Conservation (phyloP, 2,329 filamentous ascomycete genomes). For the Aspergillus sp. region DNA sequence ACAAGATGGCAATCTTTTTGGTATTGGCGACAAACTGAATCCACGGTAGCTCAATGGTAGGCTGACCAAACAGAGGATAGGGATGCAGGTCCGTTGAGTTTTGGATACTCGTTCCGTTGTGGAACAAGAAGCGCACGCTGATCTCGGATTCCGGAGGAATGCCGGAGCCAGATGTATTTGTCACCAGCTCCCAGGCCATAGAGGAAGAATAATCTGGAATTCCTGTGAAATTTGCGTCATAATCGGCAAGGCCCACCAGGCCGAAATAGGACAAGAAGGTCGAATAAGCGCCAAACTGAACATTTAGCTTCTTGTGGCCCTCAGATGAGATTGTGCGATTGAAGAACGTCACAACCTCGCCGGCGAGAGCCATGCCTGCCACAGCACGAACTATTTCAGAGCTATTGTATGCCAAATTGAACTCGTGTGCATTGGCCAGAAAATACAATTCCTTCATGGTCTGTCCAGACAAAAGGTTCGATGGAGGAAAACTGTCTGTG, state of each 20-base stretch:
- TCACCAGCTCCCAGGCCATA: slow-evolving; percentile 72
- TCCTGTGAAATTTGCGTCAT: slow-evolving; percentile 64
- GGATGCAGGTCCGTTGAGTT: slow-evolving; percentile 41
- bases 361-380: slow-evolving; percentile 61
- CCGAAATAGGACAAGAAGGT: slow-evolving; percentile 61
- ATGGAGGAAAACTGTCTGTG: slow-evolving; percentile 11
- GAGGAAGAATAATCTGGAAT: slow-evolving; percentile 75
- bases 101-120: slow-evolving; percentile 54
- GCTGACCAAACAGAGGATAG: slow-evolving; percentile 62
- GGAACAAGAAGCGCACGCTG: slow-evolving; percentile 58
- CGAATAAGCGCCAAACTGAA: slow-evolving; percentile 60
- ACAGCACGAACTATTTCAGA: slow-evolving; percentile 41
- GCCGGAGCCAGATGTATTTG: slow-evolving; percentile 35
- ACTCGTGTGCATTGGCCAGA: slow-evolving; percentile 76
- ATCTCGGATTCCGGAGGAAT: slow-evolving; percentile 48
- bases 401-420: slow-evolving; percentile 73
- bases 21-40: slow-evolving; percentile 64
- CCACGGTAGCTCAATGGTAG: slow-evolving; percentile 60
- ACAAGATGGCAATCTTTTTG: slow-evolving; percentile 62
- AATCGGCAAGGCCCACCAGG: slow-evolving; percentile 47
- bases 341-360: slow-evolving; percentile 53
- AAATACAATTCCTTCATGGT: slow-evolving; percentile 62
- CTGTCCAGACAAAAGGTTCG: background rate
- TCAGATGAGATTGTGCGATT: slow-evolving; percentile 36
- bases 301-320: slow-evolving; percentile 35